Evolutionary conservation across 352 stramenopile species (phyloP).

Genomic region (Phytophthora parvispora): DNA sequence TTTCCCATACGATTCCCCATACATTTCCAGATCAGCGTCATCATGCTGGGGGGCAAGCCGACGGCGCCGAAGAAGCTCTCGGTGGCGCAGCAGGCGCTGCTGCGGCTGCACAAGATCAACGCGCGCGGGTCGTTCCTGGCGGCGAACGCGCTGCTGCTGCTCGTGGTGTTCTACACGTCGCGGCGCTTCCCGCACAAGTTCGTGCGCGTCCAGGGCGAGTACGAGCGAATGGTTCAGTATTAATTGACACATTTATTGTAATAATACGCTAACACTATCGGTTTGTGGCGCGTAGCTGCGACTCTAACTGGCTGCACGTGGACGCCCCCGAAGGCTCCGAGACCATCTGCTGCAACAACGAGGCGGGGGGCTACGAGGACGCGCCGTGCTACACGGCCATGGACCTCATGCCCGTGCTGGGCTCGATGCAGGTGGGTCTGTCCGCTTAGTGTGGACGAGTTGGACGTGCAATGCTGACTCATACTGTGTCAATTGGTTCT

Average conservation of each 20-base stretch:
- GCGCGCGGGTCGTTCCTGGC: constrained; percentile 51
- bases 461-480: not conserved
- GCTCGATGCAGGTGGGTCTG: constrained; percentile 47
- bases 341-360: constrained; percentile 69
- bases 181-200: constrained; percentile 72
- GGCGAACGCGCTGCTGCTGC: constrained; percentile 63
- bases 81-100: constrained; percentile 50
- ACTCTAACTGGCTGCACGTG: constrained; percentile 73
- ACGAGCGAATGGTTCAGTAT: too few species aligned
- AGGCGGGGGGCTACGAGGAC: constrained; percentile 21
- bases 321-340: constrained; percentile 39
- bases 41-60: constrained; percentile 20
- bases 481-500: not conserved
- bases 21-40: not conserved
- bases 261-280: constrained; percentile 13
- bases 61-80: constrained; percentile 34
- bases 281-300: constrained; percentile 52
- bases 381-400: constrained; percentile 78
- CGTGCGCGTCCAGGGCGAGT: constrained; percentile 77
- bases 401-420: constrained; percentile 59
- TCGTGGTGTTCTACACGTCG: constrained; percentile 66
- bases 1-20: not conserved
- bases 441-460: not conserved
- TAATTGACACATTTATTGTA: not conserved
- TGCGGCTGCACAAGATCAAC: constrained; percentile 59